These are phyloP conservation scores for Saccharomycopsis oosterbeekiorum DNA, from an alignment of 805 yeast species.

Conservation along the genomic window DNA sequence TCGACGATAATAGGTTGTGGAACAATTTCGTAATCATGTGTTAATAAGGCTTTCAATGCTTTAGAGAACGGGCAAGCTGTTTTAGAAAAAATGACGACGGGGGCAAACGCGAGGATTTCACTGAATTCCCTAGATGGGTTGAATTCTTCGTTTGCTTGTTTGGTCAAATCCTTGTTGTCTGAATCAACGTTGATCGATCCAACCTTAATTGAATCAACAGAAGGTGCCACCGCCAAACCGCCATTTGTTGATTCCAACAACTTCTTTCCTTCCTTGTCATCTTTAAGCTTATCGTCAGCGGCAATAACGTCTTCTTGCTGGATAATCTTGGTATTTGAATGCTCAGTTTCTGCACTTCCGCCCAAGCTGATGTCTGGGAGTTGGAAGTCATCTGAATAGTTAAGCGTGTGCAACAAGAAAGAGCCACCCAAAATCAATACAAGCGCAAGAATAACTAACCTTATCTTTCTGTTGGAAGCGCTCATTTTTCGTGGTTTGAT, in stretches of 20 bases:
- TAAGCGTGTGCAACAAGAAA: slow-evolving; percentile 5
- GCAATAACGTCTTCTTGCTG: not conserved
- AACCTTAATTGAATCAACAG: slow-evolving; percentile 31
- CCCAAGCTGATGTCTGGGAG: not conserved
- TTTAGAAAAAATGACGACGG: slow-evolving; percentile 51
- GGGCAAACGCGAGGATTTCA: slow-evolving; percentile 49
- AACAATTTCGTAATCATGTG: slow-evolving; percentile 51
- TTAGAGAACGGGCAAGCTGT: slow-evolving; percentile 67
- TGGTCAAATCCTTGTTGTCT: slow-evolving; percentile 14
- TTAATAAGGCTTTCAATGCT: slow-evolving; percentile 56
- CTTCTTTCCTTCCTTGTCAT: not conserved
- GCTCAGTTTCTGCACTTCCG: not conserved
- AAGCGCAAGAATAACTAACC: slow-evolving; percentile 15
- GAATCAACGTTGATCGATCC: slow-evolving; percentile 28
- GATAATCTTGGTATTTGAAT: not conserved
- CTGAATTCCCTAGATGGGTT: slow-evolving; percentile 45
- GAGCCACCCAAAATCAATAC: slow-evolving; percentile 9
- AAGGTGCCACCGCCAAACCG: not conserved
- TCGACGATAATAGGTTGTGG: slow-evolving; percentile 75
- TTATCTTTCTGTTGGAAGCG: slow-evolving; percentile 11
- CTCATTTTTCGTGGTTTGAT: not conserved
- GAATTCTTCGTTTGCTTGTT: slow-evolving; percentile 27
- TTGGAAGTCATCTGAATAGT: slow-evolving; percentile 5
- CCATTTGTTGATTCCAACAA: slow-evolving; percentile 5
- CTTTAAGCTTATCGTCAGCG: not conserved